Evolutionary conservation across 1,139 yeast species (phyloP).

Genomic region (Suhomyces bribrorum): DNA sequence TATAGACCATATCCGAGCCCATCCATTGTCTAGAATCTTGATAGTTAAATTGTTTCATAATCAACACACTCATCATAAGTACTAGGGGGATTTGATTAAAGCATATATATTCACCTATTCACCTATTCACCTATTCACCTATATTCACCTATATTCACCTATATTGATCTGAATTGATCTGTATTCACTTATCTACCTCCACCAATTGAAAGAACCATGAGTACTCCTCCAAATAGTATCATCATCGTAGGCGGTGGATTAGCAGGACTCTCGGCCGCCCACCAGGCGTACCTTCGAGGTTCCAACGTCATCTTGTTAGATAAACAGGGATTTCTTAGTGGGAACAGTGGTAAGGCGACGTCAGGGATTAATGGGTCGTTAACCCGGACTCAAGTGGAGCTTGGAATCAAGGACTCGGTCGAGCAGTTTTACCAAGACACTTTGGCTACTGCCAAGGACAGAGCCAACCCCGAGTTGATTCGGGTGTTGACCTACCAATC

Average conservation of each 20-base stretch:
- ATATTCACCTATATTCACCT: neutral
- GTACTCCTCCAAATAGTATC: conserved; percentile 41
- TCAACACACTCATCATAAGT: too few species aligned
- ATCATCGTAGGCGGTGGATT: conserved; percentile 79
- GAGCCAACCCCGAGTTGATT: conserved; percentile 58
- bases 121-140: too few species aligned
- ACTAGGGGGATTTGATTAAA: too few species aligned
- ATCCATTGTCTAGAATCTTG: neutral
- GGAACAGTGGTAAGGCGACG: conserved; percentile 80
- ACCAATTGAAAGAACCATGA: conserved; percentile 7
- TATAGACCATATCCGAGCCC: too few species aligned
- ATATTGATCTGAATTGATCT: neutral
- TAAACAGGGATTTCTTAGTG: conserved; percentile 66
- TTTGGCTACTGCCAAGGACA: conserved; percentile 60
- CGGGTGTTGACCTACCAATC: conserved; percentile 54
- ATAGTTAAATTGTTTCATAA: neutral
- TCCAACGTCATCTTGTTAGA: conserved; percentile 61
- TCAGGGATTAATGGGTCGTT: conserved; percentile 80
- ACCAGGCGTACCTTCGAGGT: conserved; percentile 58
- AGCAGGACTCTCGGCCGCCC: conserved; percentile 79
- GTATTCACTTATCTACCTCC: neutral
- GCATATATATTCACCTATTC: too few species aligned
- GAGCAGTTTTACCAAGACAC: conserved; percentile 68
- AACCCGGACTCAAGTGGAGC: conserved; percentile 58
- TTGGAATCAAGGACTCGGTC: conserved; percentile 55